phyloP scores from a whole-genome alignment of 257 asterid genomes.

The Nemophila menziesii region DNA sequence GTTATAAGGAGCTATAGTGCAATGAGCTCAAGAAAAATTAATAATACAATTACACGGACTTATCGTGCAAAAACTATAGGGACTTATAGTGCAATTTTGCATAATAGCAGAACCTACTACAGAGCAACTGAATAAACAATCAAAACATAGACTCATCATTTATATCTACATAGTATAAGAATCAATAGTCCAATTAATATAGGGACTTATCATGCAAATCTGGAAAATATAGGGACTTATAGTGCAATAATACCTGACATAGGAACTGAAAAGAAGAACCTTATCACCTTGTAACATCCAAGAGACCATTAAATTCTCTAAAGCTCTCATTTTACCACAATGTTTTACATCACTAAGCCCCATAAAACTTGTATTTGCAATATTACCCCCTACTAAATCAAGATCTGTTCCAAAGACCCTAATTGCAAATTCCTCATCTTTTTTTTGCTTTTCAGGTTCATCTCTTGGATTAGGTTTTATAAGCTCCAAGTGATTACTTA shows the following conservation, averaged over 20 bases:
- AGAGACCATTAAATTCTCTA: constrained; percentile 68
- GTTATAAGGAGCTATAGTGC: no score
- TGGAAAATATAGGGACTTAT: no score
- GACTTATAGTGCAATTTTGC: no score
- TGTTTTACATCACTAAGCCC: constrained; percentile 76
- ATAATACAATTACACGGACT: no score
- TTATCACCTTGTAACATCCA: constrained; percentile 80
- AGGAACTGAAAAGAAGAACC: constrained; percentile 91
- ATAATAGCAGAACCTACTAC: no score
- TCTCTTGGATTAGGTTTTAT: constrained; percentile 86
- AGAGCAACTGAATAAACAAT: no score
- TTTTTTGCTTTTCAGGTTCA: constrained; percentile 69
- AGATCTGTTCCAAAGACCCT: constrained; percentile 57
- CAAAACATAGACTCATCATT: no score
- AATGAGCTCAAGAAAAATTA: no score
- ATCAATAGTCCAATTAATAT: no score
- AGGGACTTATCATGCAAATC: no score
- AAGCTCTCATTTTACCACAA: constrained; percentile 93
- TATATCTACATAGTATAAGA: no score
- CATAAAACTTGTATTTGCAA: constrained; percentile 70
- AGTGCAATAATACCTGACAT: constrained; percentile 50
- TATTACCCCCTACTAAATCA: constrained; percentile 65
- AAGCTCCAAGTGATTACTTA: constrained; percentile 95
- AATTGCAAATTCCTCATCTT: constrained; percentile 70
- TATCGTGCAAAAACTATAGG: no score